Conservation (phyloP, 306 rosid species). For the Cyamopsis tetragonoloba region DNA sequence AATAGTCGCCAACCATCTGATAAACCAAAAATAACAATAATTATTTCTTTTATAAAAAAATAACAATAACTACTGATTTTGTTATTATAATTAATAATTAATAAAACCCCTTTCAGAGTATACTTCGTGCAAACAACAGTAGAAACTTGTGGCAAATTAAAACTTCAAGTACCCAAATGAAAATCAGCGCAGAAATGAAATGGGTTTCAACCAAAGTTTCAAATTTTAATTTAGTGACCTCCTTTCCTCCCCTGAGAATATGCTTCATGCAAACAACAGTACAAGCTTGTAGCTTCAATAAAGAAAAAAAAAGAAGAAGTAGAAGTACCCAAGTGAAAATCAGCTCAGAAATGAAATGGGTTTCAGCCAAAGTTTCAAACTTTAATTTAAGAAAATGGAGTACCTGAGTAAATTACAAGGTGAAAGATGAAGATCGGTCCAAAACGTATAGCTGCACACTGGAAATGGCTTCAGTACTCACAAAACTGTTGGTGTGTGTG, state of each 20-base stretch:
- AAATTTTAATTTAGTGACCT: neutral
- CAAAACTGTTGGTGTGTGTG: constrained; percentile 24
- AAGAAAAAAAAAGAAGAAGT: no score
- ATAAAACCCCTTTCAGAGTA: no score
- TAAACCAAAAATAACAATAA: constrained; percentile 8
- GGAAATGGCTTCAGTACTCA: constrained; percentile 19
- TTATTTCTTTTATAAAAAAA: neutral
- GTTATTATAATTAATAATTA: no score
- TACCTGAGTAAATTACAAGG: constrained; percentile 29
- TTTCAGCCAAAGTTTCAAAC: constrained; percentile 2
- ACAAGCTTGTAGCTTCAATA: constrained; percentile 6
- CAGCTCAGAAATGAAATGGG: neutral
- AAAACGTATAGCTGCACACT: neutral
- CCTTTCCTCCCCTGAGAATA: neutral
- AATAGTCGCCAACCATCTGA: constrained; percentile 19
- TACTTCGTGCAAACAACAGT: no score
- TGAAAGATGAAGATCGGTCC: constrained; percentile 6
- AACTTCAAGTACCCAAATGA: no score
- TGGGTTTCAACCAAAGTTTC: no score
- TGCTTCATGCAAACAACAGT: neutral
- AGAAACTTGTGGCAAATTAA: no score
- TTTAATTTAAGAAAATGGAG: constrained; percentile 18
- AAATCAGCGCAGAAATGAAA: no score
- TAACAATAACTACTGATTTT: no score
- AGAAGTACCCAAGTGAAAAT: neutral